These are phyloP conservation scores for Saccharomyces hybrid DNA, from an alignment of 1,139 yeast genomes.

Conservation along the genomic window DNA sequence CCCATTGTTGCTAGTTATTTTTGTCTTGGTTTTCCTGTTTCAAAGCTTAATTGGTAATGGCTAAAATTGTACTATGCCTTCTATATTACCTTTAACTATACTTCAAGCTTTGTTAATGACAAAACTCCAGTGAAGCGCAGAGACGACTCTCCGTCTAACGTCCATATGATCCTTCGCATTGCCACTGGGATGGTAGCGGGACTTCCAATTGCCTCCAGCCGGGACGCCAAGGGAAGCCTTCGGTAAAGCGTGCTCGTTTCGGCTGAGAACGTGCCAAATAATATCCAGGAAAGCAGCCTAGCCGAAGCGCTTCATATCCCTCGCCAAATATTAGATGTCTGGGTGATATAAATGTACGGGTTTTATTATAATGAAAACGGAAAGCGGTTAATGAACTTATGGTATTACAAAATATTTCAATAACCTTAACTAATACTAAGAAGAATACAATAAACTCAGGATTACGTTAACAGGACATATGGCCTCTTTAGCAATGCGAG, in stretches of 20 bases:
- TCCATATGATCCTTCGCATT: neutral
- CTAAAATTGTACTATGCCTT: neutral
- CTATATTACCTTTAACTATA: neutral
- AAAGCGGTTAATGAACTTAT: too few relatives aligned
- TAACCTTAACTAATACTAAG: too few relatives aligned
- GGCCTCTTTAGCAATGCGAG: too few relatives aligned
- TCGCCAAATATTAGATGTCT: too few relatives aligned
- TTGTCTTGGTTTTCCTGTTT: constrained; percentile 16
- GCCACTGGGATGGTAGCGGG: neutral
- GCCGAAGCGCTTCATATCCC: too few relatives aligned
- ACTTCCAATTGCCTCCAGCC: neutral
- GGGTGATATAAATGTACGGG: neutral
- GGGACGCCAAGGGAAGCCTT: neutral
- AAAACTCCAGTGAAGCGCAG: neutral
- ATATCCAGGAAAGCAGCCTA: too few relatives aligned
- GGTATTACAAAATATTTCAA: too few relatives aligned
- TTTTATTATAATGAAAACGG: neutral
- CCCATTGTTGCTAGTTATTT: constrained; percentile 34
- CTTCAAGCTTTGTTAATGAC: neutral
- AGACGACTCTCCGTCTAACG: neutral
- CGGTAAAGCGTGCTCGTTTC: neutral
- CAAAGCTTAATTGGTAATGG: neutral
- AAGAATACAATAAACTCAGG: too few relatives aligned
- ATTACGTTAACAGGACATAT: too few relatives aligned
- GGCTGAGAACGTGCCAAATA: neutral